A percentile compares a stretch with the other conserved stretches of the same genome.
Conservation (phyloP, 257 asterid species). For the Solanum infundibuliforme region DNA sequence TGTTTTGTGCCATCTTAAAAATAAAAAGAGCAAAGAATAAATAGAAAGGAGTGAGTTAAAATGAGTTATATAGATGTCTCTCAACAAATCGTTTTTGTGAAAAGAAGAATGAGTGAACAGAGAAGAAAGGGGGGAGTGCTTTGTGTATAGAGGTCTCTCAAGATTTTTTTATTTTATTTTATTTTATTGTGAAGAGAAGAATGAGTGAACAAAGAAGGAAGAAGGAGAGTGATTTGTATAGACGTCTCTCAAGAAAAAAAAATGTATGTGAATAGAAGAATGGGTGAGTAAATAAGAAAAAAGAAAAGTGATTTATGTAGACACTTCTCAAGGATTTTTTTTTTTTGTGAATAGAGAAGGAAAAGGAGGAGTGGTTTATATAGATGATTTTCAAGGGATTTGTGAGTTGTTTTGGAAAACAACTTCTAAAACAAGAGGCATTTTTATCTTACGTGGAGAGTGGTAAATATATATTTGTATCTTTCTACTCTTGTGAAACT, state of each 20-base stretch:
- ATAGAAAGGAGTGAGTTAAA: too few relatives aligned
- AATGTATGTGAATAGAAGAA: neutral
- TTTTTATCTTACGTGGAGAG: neutral
- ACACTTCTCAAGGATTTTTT: neutral
- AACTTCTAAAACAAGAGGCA: neutral
- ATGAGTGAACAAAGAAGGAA: neutral
- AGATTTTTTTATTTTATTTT: too few relatives aligned
- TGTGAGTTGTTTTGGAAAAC: neutral
- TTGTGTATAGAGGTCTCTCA: neutral
- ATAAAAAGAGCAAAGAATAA: too few relatives aligned
- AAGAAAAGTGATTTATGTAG: neutral
- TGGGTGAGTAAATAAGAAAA: neutral
- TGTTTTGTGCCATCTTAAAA: neutral
- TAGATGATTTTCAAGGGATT: neutral
- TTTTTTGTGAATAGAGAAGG: neutral
- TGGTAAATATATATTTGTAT: neutral
- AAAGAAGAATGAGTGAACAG: too few relatives aligned
- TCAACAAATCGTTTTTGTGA: too few relatives aligned
- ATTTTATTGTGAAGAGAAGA: neutral
- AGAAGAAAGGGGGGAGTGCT: too few relatives aligned
- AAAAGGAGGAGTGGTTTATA: neutral
- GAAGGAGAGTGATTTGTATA: neutral
- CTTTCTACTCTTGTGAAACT: neutral
- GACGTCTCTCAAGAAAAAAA: neutral
- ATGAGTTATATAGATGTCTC: too few relatives aligned